Percentiles rank a stretch among this genome's conserved stretches.
phyloP scores from a whole-genome alignment of 2,329 filamentous ascomycete genomes.

The Xylariomycetidae sp. region DNA sequence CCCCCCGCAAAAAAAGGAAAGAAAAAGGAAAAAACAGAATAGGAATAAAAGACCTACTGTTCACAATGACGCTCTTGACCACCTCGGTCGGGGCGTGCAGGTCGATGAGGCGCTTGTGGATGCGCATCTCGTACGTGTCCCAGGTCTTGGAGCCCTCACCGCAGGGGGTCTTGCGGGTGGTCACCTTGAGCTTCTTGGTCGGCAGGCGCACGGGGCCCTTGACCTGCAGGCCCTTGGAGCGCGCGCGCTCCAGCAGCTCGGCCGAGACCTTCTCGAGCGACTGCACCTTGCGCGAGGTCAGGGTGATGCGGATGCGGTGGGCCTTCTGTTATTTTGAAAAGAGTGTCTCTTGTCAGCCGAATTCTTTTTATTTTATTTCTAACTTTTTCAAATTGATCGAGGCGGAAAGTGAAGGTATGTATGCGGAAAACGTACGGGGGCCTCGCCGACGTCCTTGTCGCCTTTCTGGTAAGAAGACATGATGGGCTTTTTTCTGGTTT shows the following conservation, averaged over 20 bases:
- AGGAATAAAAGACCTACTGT: conserved; percentile 44
- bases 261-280: conserved; percentile 97
- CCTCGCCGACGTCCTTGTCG: conserved; percentile 90
- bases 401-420: conserved; percentile 1
- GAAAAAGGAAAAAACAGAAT: no score
- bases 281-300: conserved; percentile 90
- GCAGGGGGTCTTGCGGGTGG: conserved; percentile 97
- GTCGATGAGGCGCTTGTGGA: conserved; percentile 98
- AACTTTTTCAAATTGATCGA: neutral
- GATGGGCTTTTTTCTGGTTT: conserved; percentile 29
- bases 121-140: conserved; percentile 98
- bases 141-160: conserved; percentile 99
- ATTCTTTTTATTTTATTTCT: no score
- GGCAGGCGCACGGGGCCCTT: conserved; percentile 98
- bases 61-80: conserved; percentile 95
- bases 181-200: conserved; percentile 95
- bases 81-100: conserved; percentile 97
- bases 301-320: conserved; percentile 98
- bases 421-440: conserved; percentile 55
- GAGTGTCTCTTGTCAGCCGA: neutral
- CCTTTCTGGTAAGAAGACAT: conserved; percentile 93
- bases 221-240: conserved; percentile 96
- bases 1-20: no score
- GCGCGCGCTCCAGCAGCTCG: conserved; percentile 97
- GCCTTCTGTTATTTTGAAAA: conserved; percentile 68